Evolutionary conservation across 2,329 filamentous ascomycete genomes (phyloP), one percentile per base, ranked within the genome.

Genomic region (Apiospora aurea): DNA sequence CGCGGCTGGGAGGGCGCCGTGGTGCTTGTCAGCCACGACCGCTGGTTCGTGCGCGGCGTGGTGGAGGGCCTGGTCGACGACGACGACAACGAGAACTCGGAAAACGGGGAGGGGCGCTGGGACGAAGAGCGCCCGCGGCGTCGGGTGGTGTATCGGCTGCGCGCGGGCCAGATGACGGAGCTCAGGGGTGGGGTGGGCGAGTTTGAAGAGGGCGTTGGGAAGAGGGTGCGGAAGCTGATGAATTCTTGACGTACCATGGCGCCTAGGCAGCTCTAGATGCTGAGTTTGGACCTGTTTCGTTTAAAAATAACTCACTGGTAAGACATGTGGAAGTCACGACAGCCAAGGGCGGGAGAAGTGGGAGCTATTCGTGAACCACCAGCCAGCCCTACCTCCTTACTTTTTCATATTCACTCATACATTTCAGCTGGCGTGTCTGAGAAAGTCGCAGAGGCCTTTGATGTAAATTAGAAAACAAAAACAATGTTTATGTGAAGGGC

Each of bases 21-120:
- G 4, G 82, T 97, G 51, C 83, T 96, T 6, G 91, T 96, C 5
- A 94, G 91, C 47, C 94, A 97, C 83, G 94, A 97, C 80, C 87
- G 94, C 44, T 97, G 93, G 86, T 92, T 97, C 77, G 88, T 96
- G 82, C 87, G 91, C 66, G 90, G 90, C 2, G 93, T 93, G 0
- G 86, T 96, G 0, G 92, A 94, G 78, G 91, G 91, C 0, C 81
- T 87, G 67, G 77, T 75, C n/a, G 80, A 82, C 61, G 81, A 83
- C 18, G n/a, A 29, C 26, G 26, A 2, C 26, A 29, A 29, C 26
- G 26, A 1, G 26, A 29, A 29, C 26, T 29, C 76, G n/a, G 49
- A 18, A 21, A n/a, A 6, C 29, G 34, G n/a, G 34, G 5, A 41
- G 18, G 5, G 1, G 24, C 21, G 14, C 3, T 18, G 83, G 21